These are phyloP conservation scores for Boletus sp. DNA, from an alignment of 1,284 basidiomycete genomes.

Conservation along the genomic window DNA sequence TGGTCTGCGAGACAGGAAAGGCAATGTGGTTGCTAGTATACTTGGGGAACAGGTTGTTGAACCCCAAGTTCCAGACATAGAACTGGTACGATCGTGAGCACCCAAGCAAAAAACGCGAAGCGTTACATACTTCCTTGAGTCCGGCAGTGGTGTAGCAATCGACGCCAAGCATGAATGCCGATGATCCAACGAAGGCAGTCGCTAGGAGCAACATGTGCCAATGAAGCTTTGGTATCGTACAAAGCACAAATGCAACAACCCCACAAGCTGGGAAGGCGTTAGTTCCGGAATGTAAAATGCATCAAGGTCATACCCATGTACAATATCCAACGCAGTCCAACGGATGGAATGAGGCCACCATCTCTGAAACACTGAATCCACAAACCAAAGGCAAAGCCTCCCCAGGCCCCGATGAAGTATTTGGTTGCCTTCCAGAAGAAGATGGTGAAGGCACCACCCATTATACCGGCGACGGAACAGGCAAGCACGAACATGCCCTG, in stretches of 20 bases:
- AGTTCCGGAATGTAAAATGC: constrained; percentile 12
- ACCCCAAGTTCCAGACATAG: constrained; percentile 93
- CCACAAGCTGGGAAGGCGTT: constrained; percentile 42
- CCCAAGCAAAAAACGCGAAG: background rate
- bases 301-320: constrained; percentile 59
- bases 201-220: constrained; percentile 78
- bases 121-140: constrained; percentile 74
- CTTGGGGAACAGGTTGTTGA: constrained; percentile 73
- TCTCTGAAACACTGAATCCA: constrained; percentile 83
- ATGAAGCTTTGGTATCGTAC: constrained; percentile 70
- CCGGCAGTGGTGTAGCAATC: constrained; percentile 91
- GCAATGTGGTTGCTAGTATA: constrained; percentile 62
- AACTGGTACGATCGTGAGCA: constrained; percentile 49
- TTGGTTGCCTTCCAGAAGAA: constrained; percentile 88
- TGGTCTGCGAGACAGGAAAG: constrained; percentile 84
- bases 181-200: constrained; percentile 87
- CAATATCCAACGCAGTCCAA: constrained; percentile 83
- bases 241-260: constrained; percentile 57
- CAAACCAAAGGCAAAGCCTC: constrained; percentile 82
- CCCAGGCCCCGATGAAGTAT: constrained; percentile 85
- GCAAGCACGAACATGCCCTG: constrained; percentile 90
- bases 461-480: constrained; percentile 72
- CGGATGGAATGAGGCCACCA: constrained; percentile 75
- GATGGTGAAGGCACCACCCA: constrained; percentile 80
- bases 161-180: constrained; percentile 87